Base-by-base conservation (phyloP, 345 rosid genomes). In the Aquilaria yunnanensis region DNA sequence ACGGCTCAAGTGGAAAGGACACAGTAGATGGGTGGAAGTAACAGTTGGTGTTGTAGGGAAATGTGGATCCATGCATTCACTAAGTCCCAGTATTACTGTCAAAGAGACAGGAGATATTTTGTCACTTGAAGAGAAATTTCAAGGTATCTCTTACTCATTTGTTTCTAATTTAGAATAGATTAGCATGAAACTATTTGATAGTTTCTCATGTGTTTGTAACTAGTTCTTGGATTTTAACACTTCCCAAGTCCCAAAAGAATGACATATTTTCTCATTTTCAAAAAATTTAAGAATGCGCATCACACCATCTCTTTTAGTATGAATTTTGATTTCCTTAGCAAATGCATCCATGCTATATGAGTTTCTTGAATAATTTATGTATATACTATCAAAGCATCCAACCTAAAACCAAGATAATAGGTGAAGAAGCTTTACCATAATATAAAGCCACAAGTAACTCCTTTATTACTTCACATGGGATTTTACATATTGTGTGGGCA, bases 71-170 rank as follows among this genome's bases (percentile, higher is more conserved):
- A 90, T 93, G 94, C 92, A 68, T 70, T 87, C 97, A 2, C 67
- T 93, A 61, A 87, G 80, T 75, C 96, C 97, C 51, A 93, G 98
- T 73, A 70, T 90, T 57, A 90, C 96, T 47, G 92, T 93, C 66
- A 93, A 93, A 73, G 98, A 90, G 86, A 66, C 80, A 55, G 97
- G 98, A 14, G 97, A 81, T 67, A 93, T 93, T 67, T 75, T 90
- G 67, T 87, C 98, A 47, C 97, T 93, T 46, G 97, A 93, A 67
- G 97, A 93, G 77, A 93, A 93, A 79, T 93, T 93, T 72, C 98
- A 92, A 83, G 98, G 98, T 88, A 64, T 37, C 32, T 45, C 31
- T 58, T 47, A n/a, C 2, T 45, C 34, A 49, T 4, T 2, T 59
- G 16, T 30, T 48, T 47, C 56, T 12, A 11, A 6, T 45, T 32